Conservation (phyloP, 495 filamentous ascomycete genomes). For the Aspergillus indologenus region DNA sequence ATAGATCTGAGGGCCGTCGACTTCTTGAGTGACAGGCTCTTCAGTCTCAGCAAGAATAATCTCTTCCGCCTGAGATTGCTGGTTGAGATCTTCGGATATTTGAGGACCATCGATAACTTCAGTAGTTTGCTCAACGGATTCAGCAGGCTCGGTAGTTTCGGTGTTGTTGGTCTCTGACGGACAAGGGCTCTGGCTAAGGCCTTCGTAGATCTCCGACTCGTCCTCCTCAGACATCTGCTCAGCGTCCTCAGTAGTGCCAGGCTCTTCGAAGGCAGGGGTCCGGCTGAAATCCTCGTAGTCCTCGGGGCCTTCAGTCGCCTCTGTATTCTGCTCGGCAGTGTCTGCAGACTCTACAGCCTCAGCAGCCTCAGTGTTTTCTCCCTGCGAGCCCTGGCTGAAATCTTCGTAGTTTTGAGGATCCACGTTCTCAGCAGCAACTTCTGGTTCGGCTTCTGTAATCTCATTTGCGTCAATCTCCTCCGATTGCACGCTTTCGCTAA, state of each 20-base stretch:
- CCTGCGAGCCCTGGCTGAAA: background rate
- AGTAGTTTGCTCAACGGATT: background rate
- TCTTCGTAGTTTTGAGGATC: background rate
- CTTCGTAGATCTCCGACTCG: slow-evolving; percentile 15
- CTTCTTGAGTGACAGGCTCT: background rate
- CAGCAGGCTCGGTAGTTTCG: background rate
- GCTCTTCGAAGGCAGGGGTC: background rate
- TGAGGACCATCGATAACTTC: background rate
- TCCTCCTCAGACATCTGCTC: background rate
- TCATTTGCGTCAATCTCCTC: background rate
- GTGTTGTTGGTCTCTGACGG: background rate
- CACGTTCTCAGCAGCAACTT: background rate
- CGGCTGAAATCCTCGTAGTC: background rate
- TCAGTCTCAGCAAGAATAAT: background rate
- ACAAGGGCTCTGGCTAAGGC: slow-evolving; percentile 4
- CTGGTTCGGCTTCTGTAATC: background rate
- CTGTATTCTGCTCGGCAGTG: background rate
- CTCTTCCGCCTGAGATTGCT: background rate
- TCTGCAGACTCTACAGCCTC: background rate
- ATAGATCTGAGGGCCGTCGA: background rate
- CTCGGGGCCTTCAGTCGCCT: background rate
- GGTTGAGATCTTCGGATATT: background rate
- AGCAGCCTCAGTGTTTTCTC: background rate
- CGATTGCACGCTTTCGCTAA: background rate
- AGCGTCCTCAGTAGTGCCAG: background rate